Evolutionary conservation across 2,329 filamentous ascomycete species (phyloP).

Genomic region (Colletotrichum chlorophyti): DNA sequence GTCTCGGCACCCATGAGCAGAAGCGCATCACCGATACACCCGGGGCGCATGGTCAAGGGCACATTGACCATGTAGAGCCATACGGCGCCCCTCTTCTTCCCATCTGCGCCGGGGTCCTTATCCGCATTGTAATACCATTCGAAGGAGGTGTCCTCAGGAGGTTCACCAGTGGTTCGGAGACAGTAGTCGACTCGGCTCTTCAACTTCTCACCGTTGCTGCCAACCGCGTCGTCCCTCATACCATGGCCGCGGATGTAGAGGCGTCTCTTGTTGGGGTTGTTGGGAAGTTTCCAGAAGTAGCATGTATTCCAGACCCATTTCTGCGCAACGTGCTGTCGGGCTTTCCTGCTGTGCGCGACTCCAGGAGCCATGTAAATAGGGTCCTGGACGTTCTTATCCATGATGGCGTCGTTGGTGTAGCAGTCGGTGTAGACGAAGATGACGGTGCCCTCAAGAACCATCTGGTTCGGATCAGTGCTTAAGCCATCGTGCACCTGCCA

Average conservation of each 20-base stretch:
- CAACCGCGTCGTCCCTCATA: constrained; percentile 15
- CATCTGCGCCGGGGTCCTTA: neutral
- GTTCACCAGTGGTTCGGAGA: neutral
- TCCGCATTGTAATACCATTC: constrained; percentile 2
- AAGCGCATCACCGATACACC: neutral
- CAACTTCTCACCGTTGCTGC: constrained; percentile 5
- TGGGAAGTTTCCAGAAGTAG: constrained; percentile 3
- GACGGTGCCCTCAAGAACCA: constrained; percentile 21
- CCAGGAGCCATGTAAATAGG: constrained; percentile 26
- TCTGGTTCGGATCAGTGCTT: neutral
- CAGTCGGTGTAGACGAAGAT: constrained; percentile 33
- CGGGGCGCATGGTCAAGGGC: neutral
- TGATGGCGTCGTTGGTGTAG: constrained; percentile 27
- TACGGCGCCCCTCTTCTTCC: neutral
- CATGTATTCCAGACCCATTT: constrained; percentile 29
- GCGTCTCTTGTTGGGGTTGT: neutral
- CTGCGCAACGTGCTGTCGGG: constrained; percentile 8
- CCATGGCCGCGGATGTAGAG: constrained; percentile 2
- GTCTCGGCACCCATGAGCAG: neutral
- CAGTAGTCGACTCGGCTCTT: neutral
- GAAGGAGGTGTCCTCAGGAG: neutral
- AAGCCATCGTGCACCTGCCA: constrained; percentile 6
- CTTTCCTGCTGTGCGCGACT: constrained; percentile 18
- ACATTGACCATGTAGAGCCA: neutral
- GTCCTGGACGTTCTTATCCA: constrained; percentile 29